Evolutionary conservation across 257 asterid genomes (phyloP), one percentile per base, ranked within the genome.

Genomic region (Striga asiatica): DNA sequence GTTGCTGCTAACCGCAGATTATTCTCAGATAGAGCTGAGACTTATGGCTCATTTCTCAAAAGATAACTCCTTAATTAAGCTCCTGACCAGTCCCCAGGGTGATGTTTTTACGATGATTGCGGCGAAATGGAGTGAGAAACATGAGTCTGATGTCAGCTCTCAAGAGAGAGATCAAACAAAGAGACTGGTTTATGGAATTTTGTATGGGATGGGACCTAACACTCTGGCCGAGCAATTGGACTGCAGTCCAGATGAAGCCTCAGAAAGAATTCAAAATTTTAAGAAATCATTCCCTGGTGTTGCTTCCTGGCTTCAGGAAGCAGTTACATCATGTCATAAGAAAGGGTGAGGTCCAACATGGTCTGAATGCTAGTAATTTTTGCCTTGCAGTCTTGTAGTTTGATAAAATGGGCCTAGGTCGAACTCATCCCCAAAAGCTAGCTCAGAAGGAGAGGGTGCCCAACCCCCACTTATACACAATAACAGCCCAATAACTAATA

Each of bases 41-140:
- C 72, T 91, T 62, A 87, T 91, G 96, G 98, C 96, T 49, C 98
- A 91, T 69, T 91, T 91, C 84, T 91, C 97, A 37, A 77, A 77
- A 69, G 98, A 91, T 73, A 45, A 71, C 62, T 77, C 82, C 6
- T 74, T 91, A 74, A 76, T 84, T 24, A 75, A 80, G 61, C 83
- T 87, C 56, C 81, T 91, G 54, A 72, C 74, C 45, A 60, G 68
- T 62, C 93, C 87, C 42, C 74, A 77, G 61, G 78, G 74, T 58
- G 98, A 91, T 76, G 84, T 82, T 64, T 91, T 91, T 67, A 79
- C 83, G 56, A 74, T 84, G 94, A 81, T 91, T 75, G 93, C 96
- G n/a, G 89, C 98, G 9, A 80, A 78, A 67, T 91, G 98, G 98
- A 68, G 76, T 6, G 79, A 74, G 65, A 91, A 80, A 71, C 68